Evolutionary conservation across 1,284 basidiomycete species (phyloP).

Genomic region (Fomitiporia mediterranea): DNA sequence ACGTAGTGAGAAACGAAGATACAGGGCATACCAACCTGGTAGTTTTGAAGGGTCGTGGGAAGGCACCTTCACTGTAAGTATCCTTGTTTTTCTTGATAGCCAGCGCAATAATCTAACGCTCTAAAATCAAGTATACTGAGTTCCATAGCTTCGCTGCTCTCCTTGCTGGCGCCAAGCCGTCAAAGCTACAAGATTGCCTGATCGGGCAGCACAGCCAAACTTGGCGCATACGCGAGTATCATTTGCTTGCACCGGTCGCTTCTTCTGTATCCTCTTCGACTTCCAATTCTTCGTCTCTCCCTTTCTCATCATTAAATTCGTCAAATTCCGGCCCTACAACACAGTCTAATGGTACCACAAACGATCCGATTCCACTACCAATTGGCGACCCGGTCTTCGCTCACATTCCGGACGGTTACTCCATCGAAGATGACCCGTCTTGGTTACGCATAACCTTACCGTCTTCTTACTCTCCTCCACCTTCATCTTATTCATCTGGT

Average conservation of each 20-base stretch:
- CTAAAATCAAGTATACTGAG: conserved; percentile 57
- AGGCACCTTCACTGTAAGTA: conserved; percentile 62
- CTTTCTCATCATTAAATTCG: conserved; percentile 24
- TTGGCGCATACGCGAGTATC: conserved; percentile 71
- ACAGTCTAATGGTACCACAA: neutral
- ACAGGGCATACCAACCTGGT: conserved; percentile 35
- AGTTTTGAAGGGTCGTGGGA: conserved; percentile 75
- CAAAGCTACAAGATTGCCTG: conserved; percentile 48
- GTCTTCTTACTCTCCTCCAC: conserved; percentile 3
- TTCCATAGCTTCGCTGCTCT: conserved; percentile 63
- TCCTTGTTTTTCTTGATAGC: neutral
- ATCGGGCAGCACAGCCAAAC: conserved; percentile 70
- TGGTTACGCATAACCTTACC: conserved; percentile 35
- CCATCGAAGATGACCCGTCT: conserved; percentile 33
- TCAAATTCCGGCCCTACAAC: conserved; percentile 16
- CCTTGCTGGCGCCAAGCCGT: conserved; percentile 56
- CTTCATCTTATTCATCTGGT: conserved; percentile 25
- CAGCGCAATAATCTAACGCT: neutral
- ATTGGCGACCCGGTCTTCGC: conserved; percentile 40
- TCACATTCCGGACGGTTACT: conserved; percentile 48
- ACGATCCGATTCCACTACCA: conserved; percentile 26
- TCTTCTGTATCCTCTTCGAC: conserved; percentile 20
- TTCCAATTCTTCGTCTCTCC: conserved; percentile 11
- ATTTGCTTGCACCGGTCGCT: conserved; percentile 37
- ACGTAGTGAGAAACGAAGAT: neutral